Evolutionary conservation across 2,329 filamentous ascomycete species (phyloP), one percentile per base, ranked within the genome.

Genomic region (Sporothrix sp.): DNA sequence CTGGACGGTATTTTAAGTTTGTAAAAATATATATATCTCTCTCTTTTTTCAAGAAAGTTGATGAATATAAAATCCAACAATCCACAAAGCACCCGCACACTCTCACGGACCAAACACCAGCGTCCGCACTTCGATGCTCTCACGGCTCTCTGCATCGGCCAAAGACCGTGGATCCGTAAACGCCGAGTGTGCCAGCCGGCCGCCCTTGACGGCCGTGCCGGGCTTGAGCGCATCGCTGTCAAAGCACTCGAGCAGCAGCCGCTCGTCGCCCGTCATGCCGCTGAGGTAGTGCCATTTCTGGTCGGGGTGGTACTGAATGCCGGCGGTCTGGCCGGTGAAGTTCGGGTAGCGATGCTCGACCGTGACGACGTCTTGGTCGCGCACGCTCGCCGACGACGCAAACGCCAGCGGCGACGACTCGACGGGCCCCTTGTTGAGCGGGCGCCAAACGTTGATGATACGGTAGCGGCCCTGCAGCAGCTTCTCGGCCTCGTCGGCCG

Each of bases 41-140:
- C 27, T 18, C n/a, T n/a, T n/a, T n/a, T n/a, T n/a, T n/a, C n/a
- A n/a, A n/a, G n/a, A n/a, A n/a, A n/a, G n/a, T n/a, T n/a, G n/a
- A n/a, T n/a, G n/a, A 5, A 28, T 28, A 28, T 35, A 45, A 20
- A 27, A 23, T 11, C 25, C 21, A 27, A 35, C 16, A 45, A 3
- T 4, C n/a, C 14, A 36, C 30, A n/a, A 25, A 13, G n/a, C n/a
- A 25, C 6, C 14, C 18, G 14, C 18, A 35, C 25, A 9, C 13
- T 10, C 16, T 68, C 56, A 76, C 13, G 73, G 71, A 0, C 84
- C 85, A 73, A 95, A 95, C 0, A 95, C 85, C 65, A 95, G 71
- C 32, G 86, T 82, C 59, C 90, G 76, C 14, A 95, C 85, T 66
- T 96, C 90, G 63, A 96, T 95, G 63, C 88, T 95, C 71, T 95